Evolutionary conservation across 2,329 filamentous ascomycete species (phyloP).

Genomic region (Colletotrichum lentis): DNA sequence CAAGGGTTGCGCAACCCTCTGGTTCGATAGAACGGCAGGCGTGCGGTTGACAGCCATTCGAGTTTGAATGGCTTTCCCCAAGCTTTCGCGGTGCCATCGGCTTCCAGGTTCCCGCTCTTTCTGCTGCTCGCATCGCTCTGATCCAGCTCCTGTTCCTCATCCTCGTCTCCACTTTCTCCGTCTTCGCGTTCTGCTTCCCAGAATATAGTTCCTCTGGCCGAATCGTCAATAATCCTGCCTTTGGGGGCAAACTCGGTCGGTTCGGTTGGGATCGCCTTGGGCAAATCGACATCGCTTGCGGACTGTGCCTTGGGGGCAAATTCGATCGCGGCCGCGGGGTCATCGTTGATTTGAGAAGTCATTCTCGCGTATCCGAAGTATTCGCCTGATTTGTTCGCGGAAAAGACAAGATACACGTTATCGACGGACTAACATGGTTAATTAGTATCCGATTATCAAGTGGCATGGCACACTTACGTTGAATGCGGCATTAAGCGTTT

Average conservation of each 20-base stretch:
- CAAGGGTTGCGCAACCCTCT: conserved; percentile 88
- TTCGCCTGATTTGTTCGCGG: conserved; percentile 95
- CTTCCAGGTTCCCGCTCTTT: conserved; percentile 50
- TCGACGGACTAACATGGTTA: conserved; percentile 68
- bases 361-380: conserved; percentile 96
- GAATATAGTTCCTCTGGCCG: conserved; percentile 92
- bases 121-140: conserved; percentile 44
- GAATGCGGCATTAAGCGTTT: conserved; percentile 82
- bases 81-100: conserved; percentile 65
- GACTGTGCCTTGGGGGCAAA: conserved; percentile 72
- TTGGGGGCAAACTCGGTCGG: conserved; percentile 80
- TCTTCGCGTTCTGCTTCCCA: conserved; percentile 83
- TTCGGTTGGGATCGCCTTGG: conserved; percentile 81
- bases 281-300: conserved; percentile 69
- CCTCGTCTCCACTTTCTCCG: conserved; percentile 53
- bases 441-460: neutral
- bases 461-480: conserved; percentile 61
- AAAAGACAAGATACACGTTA: conserved; percentile 91
- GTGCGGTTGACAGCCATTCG: conserved; percentile 85
- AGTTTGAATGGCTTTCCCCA: conserved; percentile 94
- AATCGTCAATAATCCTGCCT: conserved; percentile 91
- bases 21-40: conserved; percentile 88
- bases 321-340: conserved; percentile 73
- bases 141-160: conserved; percentile 59
- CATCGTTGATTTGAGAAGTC: conserved; percentile 82